Evolutionary conservation across 306 rosid species (phyloP).

Genomic region (Lathyrus tuberosus): DNA sequence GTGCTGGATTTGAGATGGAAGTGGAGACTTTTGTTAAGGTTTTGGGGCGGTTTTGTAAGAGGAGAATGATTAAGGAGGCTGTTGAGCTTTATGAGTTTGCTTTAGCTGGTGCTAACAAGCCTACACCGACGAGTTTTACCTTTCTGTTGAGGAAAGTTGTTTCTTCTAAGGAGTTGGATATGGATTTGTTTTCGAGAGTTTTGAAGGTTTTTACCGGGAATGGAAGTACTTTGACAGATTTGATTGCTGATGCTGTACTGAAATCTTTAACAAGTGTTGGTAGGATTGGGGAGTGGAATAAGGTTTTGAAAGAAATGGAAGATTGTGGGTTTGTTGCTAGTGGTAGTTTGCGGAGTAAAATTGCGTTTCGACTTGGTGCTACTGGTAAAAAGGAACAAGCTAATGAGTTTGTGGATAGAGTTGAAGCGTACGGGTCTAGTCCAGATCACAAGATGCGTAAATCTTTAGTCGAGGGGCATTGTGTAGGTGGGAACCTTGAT

Average conservation of each 20-base stretch:
- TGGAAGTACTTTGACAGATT: constrained; percentile 59
- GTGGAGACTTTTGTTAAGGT: constrained; percentile 61
- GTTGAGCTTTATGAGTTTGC: constrained; percentile 81
- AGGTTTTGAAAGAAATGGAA: constrained; percentile 70
- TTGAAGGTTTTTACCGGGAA: constrained; percentile 51
- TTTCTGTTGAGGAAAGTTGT: constrained; percentile 66
- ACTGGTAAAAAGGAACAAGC: constrained; percentile 61
- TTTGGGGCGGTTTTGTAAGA: constrained; percentile 64
- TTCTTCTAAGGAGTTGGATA: constrained; percentile 54
- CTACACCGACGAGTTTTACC: constrained; percentile 50
- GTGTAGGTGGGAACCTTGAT: constrained; percentile 62
- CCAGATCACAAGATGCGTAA: constrained; percentile 56
- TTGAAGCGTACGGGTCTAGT: constrained; percentile 52
- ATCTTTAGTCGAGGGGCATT: constrained; percentile 61
- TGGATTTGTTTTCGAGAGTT: constrained; percentile 57
- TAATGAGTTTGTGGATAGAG: constrained; percentile 48
- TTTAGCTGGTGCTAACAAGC: constrained; percentile 67
- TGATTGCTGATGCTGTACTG: constrained; percentile 54
- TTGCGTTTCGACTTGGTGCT: constrained; percentile 56
- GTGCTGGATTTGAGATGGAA: constrained; percentile 61
- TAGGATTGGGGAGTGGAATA: constrained; percentile 53
- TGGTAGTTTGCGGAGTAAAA: constrained; percentile 45
- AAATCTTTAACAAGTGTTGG: constrained; percentile 67
- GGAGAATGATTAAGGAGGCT: constrained; percentile 69
- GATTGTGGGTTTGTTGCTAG: constrained; percentile 59